Percentiles rank a stretch among this genome's conserved stretches.
phyloP scores from a whole-genome alignment of 208 protist species.

The Phytomonas sp. region DNA sequence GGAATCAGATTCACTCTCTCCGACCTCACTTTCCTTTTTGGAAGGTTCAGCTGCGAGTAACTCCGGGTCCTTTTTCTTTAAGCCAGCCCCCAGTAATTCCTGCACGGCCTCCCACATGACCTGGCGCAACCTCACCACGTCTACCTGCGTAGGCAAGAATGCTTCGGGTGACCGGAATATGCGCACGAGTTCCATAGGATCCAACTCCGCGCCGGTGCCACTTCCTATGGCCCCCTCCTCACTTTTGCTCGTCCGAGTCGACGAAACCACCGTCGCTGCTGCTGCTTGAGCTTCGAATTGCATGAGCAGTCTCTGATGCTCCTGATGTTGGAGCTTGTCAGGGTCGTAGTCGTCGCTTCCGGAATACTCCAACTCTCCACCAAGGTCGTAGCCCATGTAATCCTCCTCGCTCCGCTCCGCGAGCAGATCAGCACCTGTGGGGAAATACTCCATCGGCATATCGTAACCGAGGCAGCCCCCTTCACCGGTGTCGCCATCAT shows the following conservation, averaged over 20 bases:
- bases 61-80: slow-evolving; percentile 11
- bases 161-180: slow-evolving; percentile 59
- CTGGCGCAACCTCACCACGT: slow-evolving; percentile 70
- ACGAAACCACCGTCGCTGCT: slow-evolving; percentile 13
- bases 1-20: neutral
- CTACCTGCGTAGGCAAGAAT: slow-evolving; percentile 69
- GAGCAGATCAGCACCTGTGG: slow-evolving; percentile 1
- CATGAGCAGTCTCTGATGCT: slow-evolving; percentile 25
- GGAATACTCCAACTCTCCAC: slow-evolving; percentile 30
- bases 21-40: neutral
- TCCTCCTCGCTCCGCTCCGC: slow-evolving; percentile 10
- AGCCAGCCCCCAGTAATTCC: slow-evolving; percentile 22
- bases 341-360: slow-evolving; percentile 24
- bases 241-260: slow-evolving; percentile 15
- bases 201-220: neutral
- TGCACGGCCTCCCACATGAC: slow-evolving; percentile 72
- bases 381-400: slow-evolving; percentile 58
- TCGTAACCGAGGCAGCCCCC: neutral
- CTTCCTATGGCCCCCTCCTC: neutral
- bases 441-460: slow-evolving; percentile 3
- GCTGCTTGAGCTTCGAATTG: slow-evolving; percentile 34
- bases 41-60: neutral
- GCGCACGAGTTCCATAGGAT: slow-evolving; percentile 27
- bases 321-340: slow-evolving; percentile 14
- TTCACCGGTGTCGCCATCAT: neutral